Percentiles rank a stretch among this genome's conserved stretches.
phyloP scores from a whole-genome alignment of 345 rosid genomes.

The Linum tenue region DNA sequence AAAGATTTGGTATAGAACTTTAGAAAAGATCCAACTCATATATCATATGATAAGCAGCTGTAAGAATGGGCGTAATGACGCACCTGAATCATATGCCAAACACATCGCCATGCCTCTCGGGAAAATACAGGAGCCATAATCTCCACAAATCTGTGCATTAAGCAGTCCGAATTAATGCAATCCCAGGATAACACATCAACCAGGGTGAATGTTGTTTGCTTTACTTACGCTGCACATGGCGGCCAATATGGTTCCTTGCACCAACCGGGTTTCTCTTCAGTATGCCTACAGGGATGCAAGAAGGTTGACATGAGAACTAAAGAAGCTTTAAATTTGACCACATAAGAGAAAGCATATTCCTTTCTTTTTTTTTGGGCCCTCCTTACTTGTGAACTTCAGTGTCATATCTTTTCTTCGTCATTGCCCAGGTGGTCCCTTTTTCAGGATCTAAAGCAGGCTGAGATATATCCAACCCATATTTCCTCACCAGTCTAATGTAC shows the following conservation, averaged over 20 bases:
- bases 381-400: conserved; percentile 86
- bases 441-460: conserved; percentile 91
- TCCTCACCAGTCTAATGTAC: conserved; percentile 63
- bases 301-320: not conserved
- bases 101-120: conserved; percentile 89
- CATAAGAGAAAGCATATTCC: not conserved
- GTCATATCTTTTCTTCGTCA: conserved; percentile 76
- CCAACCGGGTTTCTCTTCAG: conserved; percentile 83
- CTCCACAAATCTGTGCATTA: conserved; percentile 69
- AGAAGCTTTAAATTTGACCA: not conserved
- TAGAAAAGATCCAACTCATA: not conserved
- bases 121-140: conserved; percentile 98
- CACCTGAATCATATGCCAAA: conserved; percentile 96
- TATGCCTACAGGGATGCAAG: conserved; percentile 34
- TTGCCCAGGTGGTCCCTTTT: conserved; percentile 77
- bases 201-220: not conserved
- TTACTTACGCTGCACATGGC: conserved; percentile 92
- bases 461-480: conserved; percentile 83
- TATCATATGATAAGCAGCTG: not conserved
- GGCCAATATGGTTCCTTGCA: conserved; percentile 70
- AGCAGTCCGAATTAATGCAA: not conserved
- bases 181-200: not conserved
- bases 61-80: not conserved
- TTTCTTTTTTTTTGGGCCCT: conserved; percentile 1
- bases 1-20: not conserved